Evolutionary conservation across 2,329 filamentous ascomycete genomes (phyloP).

Genomic region (Hypoxylon sp.): DNA sequence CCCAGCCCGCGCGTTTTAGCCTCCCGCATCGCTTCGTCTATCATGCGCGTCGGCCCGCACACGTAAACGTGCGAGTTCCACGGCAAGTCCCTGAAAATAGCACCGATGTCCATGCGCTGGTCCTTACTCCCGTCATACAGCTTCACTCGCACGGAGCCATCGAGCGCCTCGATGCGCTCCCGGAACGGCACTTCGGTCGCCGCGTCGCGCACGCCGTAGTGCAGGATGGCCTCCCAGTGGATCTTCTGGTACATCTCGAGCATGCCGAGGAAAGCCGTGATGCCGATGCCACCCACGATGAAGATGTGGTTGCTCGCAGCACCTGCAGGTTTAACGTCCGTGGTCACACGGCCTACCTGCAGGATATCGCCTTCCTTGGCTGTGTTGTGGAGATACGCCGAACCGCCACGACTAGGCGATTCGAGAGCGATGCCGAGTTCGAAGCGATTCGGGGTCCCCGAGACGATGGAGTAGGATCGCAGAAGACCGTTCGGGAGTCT

Average conservation of each 20-base stretch:
- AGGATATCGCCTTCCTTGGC: conserved; percentile 65
- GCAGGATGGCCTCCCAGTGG: conserved; percentile 67
- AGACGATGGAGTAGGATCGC: conserved; percentile 73
- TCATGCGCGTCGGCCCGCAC: conserved; percentile 71
- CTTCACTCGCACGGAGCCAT: conserved; percentile 59
- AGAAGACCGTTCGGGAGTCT: conserved; percentile 70
- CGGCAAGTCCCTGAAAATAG: conserved; percentile 61
- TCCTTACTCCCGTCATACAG: conserved; percentile 68
- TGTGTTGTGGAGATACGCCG: conserved; percentile 68
- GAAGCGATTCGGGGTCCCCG: conserved; percentile 65
- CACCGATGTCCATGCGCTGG: conserved; percentile 66
- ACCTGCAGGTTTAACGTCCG: conserved; percentile 61
- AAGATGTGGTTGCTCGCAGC: conserved; percentile 72
- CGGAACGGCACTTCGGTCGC: conserved; percentile 68
- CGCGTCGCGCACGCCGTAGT: conserved; percentile 71
- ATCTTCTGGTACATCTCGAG: conserved; percentile 60
- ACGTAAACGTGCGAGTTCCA: conserved; percentile 73
- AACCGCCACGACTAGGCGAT: conserved; percentile 70
- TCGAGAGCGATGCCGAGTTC: conserved; percentile 72
- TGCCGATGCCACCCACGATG: conserved; percentile 75
- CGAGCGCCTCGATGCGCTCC: conserved; percentile 61
- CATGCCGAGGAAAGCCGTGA: conserved; percentile 74
- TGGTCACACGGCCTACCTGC: conserved; percentile 65
- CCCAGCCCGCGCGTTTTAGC: conserved; percentile 61
- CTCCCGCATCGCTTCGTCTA: conserved; percentile 64